A percentile compares a stretch with the other conserved stretches of the same genome.
phyloP scores from a whole-genome alignment of 1,139 yeast genomes.

The Hanseniaspora sp. region DNA sequence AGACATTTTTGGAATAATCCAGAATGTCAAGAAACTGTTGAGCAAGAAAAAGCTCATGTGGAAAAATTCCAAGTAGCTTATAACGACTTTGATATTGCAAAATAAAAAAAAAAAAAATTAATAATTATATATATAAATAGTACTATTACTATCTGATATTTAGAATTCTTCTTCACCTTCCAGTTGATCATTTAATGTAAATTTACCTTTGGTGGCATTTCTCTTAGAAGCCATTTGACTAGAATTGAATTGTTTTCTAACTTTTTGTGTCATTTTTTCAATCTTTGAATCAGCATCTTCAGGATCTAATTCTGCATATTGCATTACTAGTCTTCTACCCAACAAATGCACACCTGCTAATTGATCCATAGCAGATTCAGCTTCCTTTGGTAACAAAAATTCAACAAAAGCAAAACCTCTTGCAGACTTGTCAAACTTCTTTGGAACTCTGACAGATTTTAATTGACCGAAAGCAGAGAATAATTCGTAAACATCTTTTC shows the following conservation, averaged over 20 bases:
- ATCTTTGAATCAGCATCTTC: slow-evolving; percentile 82
- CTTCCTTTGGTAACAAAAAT: slow-evolving; percentile 77
- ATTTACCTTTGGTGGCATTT: slow-evolving; percentile 60
- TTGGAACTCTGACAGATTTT: slow-evolving; percentile 90
- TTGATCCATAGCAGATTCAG: slow-evolving; percentile 90
- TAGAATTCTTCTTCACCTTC: slow-evolving; percentile 44
- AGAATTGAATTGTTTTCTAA: slow-evolving; percentile 67
- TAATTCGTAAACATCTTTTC: slow-evolving; percentile 80
- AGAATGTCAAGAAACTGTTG: slow-evolving; percentile 45
- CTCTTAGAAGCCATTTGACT: slow-evolving; percentile 61
- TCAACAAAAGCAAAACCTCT: slow-evolving; percentile 98
- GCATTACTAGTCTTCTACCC: slow-evolving; percentile 93
- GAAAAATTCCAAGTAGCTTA: slow-evolving; percentile 45
- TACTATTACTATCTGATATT: no score
- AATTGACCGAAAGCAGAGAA: slow-evolving; percentile 91
- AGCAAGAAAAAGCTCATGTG: slow-evolving; percentile 52
- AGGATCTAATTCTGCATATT: slow-evolving; percentile 76
- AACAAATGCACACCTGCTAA: slow-evolving; percentile 91
- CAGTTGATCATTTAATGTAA: slow-evolving; percentile 32
- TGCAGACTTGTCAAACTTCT: slow-evolving; percentile 87
- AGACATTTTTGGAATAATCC: slow-evolving; percentile 58
- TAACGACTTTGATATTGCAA: slow-evolving; percentile 36
- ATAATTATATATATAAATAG: background rate
- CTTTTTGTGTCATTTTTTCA: slow-evolving; percentile 78
- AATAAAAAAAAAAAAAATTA: background rate